Percentiles rank a stretch among this genome's conserved stretches.
Evolutionary conservation across 2,329 filamentous ascomycete species (phyloP).

Genomic region (Ascochyta clinopodiicola): DNA sequence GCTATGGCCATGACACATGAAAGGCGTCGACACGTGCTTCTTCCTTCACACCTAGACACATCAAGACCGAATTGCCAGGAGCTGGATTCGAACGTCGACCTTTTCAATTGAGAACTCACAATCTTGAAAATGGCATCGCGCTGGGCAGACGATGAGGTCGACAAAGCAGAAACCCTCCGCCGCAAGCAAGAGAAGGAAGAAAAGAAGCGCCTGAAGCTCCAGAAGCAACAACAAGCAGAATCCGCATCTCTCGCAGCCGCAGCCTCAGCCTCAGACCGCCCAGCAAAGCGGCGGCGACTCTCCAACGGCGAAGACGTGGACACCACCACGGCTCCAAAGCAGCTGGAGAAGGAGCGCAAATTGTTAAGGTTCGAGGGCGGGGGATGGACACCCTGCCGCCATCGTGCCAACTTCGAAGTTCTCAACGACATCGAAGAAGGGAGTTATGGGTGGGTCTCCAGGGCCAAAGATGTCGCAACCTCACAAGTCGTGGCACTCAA

Average conservation of each 20-base stretch:
- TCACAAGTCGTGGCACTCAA: constrained; percentile 89
- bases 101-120: too few relatives aligned
- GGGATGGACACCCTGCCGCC: constrained; percentile 73
- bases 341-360: constrained; percentile 53
- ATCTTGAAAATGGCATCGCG: constrained; percentile 66
- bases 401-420: constrained; percentile 87
- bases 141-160: constrained; percentile 87
- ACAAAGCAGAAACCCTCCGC: constrained; percentile 74
- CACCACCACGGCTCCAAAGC: constrained; percentile 29
- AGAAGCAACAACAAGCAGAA: constrained; percentile 76
- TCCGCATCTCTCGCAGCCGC: constrained; percentile 46
- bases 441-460: constrained; percentile 91
- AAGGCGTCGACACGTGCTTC: constrained; percentile 14
- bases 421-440: constrained; percentile 98
- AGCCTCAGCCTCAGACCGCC: constrained; percentile 37
- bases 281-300: constrained; percentile 68
- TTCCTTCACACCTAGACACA: not conserved
- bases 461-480: constrained; percentile 75
- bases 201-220: constrained; percentile 82
- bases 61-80: not conserved
- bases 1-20: constrained; percentile 40
- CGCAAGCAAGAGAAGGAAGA: constrained; percentile 85
- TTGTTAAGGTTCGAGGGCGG: constrained; percentile 75
- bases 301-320: constrained; percentile 52
- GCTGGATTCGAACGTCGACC: not conserved